A percentile compares a stretch with the other conserved stretches of the same genome.
phyloP scores from a whole-genome alignment of 305 asterid species.

The Fraxinus sp. region DNA sequence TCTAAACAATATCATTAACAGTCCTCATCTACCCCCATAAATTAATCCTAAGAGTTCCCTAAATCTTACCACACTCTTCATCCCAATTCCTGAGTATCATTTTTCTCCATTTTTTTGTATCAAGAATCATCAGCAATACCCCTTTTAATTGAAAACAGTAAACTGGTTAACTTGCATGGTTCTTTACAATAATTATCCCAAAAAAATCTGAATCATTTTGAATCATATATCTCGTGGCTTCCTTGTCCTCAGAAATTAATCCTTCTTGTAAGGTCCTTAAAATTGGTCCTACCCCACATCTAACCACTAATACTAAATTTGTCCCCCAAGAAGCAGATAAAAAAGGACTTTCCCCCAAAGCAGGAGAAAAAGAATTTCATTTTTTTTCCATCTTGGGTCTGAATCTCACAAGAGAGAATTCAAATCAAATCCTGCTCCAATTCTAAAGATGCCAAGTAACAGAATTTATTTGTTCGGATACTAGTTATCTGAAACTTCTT shows the following conservation, averaged over 20 bases:
- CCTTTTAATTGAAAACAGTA: not conserved
- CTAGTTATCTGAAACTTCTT: not conserved
- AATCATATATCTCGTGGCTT: not conserved
- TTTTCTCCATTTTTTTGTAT: not conserved
- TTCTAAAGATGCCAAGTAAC: not conserved
- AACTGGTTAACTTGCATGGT: not conserved
- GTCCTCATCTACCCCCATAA: constrained; percentile 2
- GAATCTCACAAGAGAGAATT: not conserved
- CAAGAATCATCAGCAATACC: not conserved
- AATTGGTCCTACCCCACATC: not conserved
- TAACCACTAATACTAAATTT: not conserved
- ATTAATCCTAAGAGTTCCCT: not conserved
- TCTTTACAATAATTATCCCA: not conserved
- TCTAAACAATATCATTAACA: not conserved
- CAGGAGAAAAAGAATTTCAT: not conserved
- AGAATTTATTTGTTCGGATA: not conserved
- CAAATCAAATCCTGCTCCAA: not conserved
- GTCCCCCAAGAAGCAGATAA: not conserved
- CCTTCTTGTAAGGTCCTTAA: not conserved
- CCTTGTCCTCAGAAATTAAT: not conserved
- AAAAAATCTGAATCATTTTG: not conserved
- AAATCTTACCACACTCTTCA: not conserved
- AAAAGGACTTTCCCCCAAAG: not conserved
- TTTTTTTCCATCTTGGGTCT: not conserved
- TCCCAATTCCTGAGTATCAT: not conserved